Evolutionary conservation across 148 eudicot species (phyloP).

Genomic region (Pouteria glomerata): DNA sequence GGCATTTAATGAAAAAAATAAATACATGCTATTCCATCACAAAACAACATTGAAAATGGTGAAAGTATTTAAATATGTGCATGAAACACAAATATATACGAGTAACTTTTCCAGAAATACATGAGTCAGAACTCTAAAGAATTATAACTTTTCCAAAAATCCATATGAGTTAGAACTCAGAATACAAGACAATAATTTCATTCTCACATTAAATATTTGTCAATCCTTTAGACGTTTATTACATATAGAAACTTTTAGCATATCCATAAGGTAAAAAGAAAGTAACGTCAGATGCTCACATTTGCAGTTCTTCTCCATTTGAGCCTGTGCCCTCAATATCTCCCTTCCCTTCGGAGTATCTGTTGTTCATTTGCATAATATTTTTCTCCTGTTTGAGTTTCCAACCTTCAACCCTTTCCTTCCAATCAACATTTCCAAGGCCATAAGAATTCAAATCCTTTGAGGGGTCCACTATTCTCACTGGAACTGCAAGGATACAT

Average conservation of each 20-base stretch:
- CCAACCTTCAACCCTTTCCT: conserved; percentile 98
- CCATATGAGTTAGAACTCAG: neutral
- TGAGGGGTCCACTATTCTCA: conserved; percentile 93
- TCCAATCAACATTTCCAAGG: conserved; percentile 94
- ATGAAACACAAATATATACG: neutral
- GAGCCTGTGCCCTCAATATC: conserved; percentile 96
- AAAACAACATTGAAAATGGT: conserved; percentile 1
- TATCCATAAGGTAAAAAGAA: neutral
- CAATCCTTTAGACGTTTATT: neutral
- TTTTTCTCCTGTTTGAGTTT: conserved; percentile 94
- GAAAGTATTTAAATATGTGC: neutral
- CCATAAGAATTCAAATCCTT: conserved; percentile 95
- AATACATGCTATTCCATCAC: neutral
- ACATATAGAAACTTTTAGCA: neutral
- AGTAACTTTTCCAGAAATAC: neutral
- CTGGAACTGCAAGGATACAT: conserved; percentile 61
- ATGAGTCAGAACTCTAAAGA: neutral
- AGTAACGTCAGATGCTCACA: conserved; percentile 45
- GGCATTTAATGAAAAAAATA: neutral
- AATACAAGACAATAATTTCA: neutral
- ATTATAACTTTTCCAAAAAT: neutral
- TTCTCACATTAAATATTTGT: neutral
- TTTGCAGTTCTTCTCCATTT: conserved; percentile 93
- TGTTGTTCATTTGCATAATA: conserved; percentile 47
- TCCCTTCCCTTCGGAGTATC: conserved; percentile 81